Base-by-base conservation (phyloP, 257 asterid species). In the Solanum dulcamara region DNA sequence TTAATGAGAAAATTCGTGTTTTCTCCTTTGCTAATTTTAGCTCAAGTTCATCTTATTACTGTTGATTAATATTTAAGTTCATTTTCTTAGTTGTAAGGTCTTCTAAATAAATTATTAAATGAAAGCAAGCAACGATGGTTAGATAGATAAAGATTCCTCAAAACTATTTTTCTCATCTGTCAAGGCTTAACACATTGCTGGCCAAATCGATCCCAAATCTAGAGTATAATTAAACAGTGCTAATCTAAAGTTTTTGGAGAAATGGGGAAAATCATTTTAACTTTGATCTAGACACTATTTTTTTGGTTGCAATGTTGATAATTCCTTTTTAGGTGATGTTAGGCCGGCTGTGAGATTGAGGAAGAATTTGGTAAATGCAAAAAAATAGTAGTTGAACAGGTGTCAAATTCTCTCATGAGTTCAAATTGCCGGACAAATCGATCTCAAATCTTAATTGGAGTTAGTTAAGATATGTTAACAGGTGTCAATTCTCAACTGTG, bases 1-100 rank as follows among this genome's bases (percentile, higher is more conserved):
- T 77, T 77, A 15, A 77, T 28, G 42, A 75, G 59, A 87, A 84
- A 15, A 59, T 86, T 84, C 75, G 82, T 85, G 85, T 88, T 86
- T 84, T 62, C 67, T 51, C 53, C 11, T 26, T 26, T 48, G 8
- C 74, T 28, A 28, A 30, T 44, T 26, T 9, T n/a, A n/a, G n/a
- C n/a, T n/a, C n/a, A n/a, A n/a, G n/a, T n/a, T n/a, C n/a, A n/a
- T n/a, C n/a, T n/a, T n/a, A n/a, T n/a, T n/a, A n/a, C n/a, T n/a
- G n/a, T n/a, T n/a, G n/a, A n/a, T n/a, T n/a, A n/a, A 51, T 40
- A 38, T n/a, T 40, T 7, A 22, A 38, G 28, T 71, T 71, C 18
- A 38, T 22, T 38, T 11, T 11, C 53, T 1, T 18, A 22, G 32
- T 5, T 71, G 3, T 71, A 6, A 71, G 81, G 12, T 42, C 12